A percentile compares a stretch with the other conserved stretches of the same genome.
These are phyloP conservation scores for Ogataea hybrid DNA, from an alignment of 1,139 yeast species.

Conservation along the genomic window DNA sequence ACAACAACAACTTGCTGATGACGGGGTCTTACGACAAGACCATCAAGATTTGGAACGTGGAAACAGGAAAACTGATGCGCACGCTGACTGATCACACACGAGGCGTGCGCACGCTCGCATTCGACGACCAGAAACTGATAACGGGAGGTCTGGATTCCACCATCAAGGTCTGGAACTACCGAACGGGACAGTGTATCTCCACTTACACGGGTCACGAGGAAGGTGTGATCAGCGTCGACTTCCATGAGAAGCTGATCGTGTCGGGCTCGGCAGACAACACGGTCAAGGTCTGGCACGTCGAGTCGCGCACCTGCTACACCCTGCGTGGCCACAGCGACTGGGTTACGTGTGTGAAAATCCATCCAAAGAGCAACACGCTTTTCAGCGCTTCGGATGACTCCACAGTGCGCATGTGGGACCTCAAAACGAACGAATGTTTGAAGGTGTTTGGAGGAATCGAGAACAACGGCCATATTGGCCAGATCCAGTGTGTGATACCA, in stretches of 20 bases:
- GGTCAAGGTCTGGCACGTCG: constrained; percentile 95
- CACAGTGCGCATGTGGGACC: constrained; percentile 93
- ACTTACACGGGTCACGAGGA: constrained; percentile 93
- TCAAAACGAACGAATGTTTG: constrained; percentile 74
- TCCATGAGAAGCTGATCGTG: constrained; percentile 77
- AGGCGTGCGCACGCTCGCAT: constrained; percentile 79
- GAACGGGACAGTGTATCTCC: constrained; percentile 89
- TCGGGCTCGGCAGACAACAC: constrained; percentile 93
- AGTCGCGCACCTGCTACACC: constrained; percentile 86
- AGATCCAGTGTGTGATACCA: constrained; percentile 88
- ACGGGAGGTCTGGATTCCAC: constrained; percentile 92
- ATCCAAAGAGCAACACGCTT: constrained; percentile 71
- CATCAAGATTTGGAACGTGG: constrained; percentile 86
- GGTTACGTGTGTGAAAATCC: constrained; percentile 88
- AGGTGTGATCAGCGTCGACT: constrained; percentile 79
- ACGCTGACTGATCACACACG: constrained; percentile 80
- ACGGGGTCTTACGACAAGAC: constrained; percentile 92
- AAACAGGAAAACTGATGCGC: constrained; percentile 72
- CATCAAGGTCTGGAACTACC: constrained; percentile 93
- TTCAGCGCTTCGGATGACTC: constrained; percentile 91
- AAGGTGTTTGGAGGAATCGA: constrained; percentile 74
- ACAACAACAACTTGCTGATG: constrained; percentile 68
- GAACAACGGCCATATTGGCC: constrained; percentile 74
- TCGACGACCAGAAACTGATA: constrained; percentile 84
- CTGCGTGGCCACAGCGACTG: constrained; percentile 90